Percentiles rank a stretch among this genome's conserved stretches.
These are phyloP conservation scores for Saturnispora serradocipensis DNA, from an alignment of 805 yeast genomes.

Conservation along the genomic window DNA sequence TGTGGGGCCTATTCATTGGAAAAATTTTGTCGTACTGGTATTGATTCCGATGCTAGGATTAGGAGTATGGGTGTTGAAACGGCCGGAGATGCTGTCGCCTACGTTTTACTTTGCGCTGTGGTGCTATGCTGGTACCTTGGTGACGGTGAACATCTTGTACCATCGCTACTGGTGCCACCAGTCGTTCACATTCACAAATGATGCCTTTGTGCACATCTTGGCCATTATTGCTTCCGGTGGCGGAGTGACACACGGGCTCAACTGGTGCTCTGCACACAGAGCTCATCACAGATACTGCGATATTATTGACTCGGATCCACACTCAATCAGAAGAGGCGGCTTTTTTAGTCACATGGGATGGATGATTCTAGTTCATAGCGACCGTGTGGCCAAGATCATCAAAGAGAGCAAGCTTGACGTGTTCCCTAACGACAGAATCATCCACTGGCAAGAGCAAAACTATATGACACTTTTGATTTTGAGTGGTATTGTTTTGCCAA, in stretches of 20 bases:
- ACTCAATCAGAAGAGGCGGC: conserved; percentile 72
- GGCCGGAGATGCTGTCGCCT: conserved; percentile 12
- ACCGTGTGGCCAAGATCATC: conserved; percentile 36
- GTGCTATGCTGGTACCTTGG: conserved; percentile 51
- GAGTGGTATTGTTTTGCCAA: conserved; percentile 52
- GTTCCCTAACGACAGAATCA: conserved; percentile 46
- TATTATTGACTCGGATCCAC: conserved; percentile 75
- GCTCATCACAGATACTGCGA: conserved; percentile 89
- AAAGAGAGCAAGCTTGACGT: conserved; percentile 45
- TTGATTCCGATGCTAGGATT: conserved; percentile 40
- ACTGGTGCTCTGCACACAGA: conserved; percentile 80
- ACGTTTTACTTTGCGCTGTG: conserved; percentile 43
- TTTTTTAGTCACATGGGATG: conserved; percentile 84
- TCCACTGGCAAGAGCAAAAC: conserved; percentile 64
- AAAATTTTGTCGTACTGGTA: conserved; percentile 45
- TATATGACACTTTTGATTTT: conserved; percentile 43
- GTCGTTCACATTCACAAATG: conserved; percentile 36
- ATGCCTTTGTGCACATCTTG: conserved; percentile 38
- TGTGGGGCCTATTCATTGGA: conserved; percentile 49
- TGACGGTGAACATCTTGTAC: conserved; percentile 77
- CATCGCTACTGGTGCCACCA: conserved; percentile 71
- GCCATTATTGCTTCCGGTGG: conserved; percentile 61
- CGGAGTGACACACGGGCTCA: conserved; percentile 65
- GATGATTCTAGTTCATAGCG: conserved; percentile 63
- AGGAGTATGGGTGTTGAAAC: neutral